Conservation (phyloP, 495 filamentous ascomycete genomes). For the Barbatosphaeria neglecta region DNA sequence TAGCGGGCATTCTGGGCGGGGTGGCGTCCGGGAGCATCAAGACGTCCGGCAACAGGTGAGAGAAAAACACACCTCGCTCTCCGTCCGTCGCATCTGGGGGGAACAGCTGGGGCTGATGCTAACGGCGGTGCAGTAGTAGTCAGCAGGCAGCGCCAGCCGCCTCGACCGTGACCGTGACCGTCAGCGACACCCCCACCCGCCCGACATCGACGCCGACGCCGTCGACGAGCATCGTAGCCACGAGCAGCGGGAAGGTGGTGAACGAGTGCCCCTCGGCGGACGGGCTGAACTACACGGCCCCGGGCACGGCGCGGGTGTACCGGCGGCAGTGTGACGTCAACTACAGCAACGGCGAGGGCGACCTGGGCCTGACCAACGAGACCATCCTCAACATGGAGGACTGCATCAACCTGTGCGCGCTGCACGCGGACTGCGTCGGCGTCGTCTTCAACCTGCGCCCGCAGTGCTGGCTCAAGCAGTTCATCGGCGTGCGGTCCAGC, state of each 20-base stretch:
- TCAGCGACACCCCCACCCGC: background rate
- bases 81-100: too few species aligned
- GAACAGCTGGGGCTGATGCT: background rate
- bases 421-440: constrained; percentile 4
- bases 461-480: constrained; percentile 15
- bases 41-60: constrained; percentile 1
- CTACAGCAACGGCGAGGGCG: constrained; percentile 7
- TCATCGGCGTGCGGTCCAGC: background rate
- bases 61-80: too few species aligned
- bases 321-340: constrained; percentile 6
- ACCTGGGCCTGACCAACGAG: background rate
- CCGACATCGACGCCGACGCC: background rate
- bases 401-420: constrained; percentile 10
- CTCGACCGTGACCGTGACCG: background rate
- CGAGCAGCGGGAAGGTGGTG: background rate
- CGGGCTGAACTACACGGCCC: constrained; percentile 7
- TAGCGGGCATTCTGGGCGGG: constrained; percentile 11
- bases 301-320: background rate
- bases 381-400: constrained; percentile 1
- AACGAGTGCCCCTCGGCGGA: constrained; percentile 6
- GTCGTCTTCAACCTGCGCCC: constrained; percentile 4
- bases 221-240: background rate
- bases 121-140: background rate
- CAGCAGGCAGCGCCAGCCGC: background rate
- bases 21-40: constrained; percentile 8